Base-by-base conservation (phyloP, 495 filamentous ascomycete genomes). In the Xylaria flabelliformis region DNA sequence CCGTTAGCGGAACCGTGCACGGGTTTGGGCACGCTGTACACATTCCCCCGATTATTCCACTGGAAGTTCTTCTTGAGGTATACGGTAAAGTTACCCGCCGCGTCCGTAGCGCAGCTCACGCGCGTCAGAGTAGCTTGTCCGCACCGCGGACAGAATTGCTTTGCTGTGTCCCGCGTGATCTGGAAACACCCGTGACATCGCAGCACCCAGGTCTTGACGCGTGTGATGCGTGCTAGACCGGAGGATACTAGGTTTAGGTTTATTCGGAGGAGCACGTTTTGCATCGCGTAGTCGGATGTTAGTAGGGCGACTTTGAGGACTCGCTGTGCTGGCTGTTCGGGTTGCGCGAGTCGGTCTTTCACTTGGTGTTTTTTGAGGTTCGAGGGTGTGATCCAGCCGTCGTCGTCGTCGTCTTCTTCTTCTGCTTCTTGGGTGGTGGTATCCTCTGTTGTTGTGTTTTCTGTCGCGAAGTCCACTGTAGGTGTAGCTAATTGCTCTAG, bases 41-140 rank as follows among this genome's bases (percentile, higher is more conserved):
- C 85, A 77, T 97, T 94, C 44, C 96, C 96, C 1, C 94, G 87
- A 74, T 91, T 97, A 83, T 97, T 98, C 90, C 91, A 97, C 81
- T 98, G 94, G 87, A 95, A 95, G 82, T 97, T 97, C 80, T 91
- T 91, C 88, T 97, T 97, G 66, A 99, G 83, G 77, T 97, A 93
- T 71, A 99, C 84, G 36, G 86, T 91, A 85, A 97, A 96, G 73
- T 91, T 89, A 26, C 97, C 97, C 39, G 88, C 86, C 9, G 87
- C 80, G 77, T 94, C 90, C 17, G 94, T 97, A 13, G 90, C 91
- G 87, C 95, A 98, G 0, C 91, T 90, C 1, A 95, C 93, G 63
- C 96, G 90, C 6, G 92, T 94, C 36, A 99, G 86, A 0, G 95
- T 95, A 10, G 93, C 86, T 64, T 94, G 92, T 7, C 96, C 96